Conservation (phyloP, 129 eudicot genomes). For the Deinandra increscens region DNA sequence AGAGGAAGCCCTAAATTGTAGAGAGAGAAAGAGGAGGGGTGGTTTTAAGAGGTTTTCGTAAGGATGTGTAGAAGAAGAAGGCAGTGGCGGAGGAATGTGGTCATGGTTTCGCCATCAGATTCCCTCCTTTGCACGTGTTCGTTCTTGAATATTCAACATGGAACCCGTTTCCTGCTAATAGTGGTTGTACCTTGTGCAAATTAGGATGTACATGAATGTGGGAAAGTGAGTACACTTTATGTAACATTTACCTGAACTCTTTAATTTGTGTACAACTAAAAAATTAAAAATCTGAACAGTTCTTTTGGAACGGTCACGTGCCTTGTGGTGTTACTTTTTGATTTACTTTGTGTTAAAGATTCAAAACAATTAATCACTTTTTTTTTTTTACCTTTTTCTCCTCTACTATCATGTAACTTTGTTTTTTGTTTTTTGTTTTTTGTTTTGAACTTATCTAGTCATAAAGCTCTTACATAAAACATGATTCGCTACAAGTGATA, state of each 20-base stretch:
- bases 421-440: no score
- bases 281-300: background rate
- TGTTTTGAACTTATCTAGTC: no score
- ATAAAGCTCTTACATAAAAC: no score
- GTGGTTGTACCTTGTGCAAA: conserved; percentile 15
- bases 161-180: conserved; percentile 14
- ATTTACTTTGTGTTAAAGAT: no score
- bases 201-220: conserved; percentile 1
- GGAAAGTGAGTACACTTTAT: conserved; percentile 33
- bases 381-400: no score
- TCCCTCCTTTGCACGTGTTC: conserved; percentile 27
- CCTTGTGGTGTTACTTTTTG: no score
- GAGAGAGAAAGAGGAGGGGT: conserved; percentile 12
- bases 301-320: background rate
- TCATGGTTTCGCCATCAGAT: conserved; percentile 36
- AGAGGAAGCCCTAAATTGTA: conserved; percentile 8
- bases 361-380: no score
- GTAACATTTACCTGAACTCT: conserved; percentile 25
- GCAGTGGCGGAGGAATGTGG: conserved; percentile 34
- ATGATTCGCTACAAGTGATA: no score
- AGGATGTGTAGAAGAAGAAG: conserved; percentile 30
- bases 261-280: background rate
- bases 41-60: conserved; percentile 27
- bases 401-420: no score
- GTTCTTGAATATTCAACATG: conserved; percentile 30